phyloP scores from a whole-genome alignment of 2,329 filamentous ascomycete species.

The Neophaeococcomyces mojaviensis region DNA sequence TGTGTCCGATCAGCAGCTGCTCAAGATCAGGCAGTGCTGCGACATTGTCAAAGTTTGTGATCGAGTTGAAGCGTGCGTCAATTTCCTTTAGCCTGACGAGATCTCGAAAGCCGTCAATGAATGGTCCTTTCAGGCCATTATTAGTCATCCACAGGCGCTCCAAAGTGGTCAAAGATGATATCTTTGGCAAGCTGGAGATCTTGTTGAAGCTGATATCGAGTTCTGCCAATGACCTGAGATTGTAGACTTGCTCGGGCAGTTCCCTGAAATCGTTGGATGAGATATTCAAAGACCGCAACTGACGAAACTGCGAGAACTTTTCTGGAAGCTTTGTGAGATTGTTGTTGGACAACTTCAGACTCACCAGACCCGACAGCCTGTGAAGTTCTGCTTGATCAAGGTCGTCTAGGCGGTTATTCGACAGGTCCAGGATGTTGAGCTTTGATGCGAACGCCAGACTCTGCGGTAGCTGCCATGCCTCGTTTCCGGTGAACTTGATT shows the following conservation, averaged over 20 bases:
- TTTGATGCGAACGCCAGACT: conserved; percentile 74
- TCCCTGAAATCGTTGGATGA: conserved; percentile 85
- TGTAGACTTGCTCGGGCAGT: conserved; percentile 79
- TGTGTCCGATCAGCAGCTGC: conserved; percentile 83
- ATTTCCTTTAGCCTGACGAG: conserved; percentile 75
- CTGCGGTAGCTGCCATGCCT: conserved; percentile 74
- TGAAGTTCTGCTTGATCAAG: conserved; percentile 78
- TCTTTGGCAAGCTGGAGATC: conserved; percentile 69
- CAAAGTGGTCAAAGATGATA: conserved; percentile 69
- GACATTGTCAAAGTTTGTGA: conserved; percentile 81
- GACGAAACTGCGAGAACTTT: conserved; percentile 74
- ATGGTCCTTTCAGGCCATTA: conserved; percentile 70
- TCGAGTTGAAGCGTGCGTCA: conserved; percentile 87
- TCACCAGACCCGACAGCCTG: conserved; percentile 67
- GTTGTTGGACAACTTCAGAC: conserved; percentile 91
- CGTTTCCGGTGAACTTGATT: conserved; percentile 93
- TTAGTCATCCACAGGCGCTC: conserved; percentile 94
- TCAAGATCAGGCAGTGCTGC: conserved; percentile 79
- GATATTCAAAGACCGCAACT: conserved; percentile 75
- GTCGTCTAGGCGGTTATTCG: conserved; percentile 85
- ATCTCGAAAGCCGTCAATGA: conserved; percentile 66
- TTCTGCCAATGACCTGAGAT: conserved; percentile 75
- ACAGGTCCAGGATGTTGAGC: conserved; percentile 85
- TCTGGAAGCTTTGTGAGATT: conserved; percentile 68
- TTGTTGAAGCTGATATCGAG: conserved; percentile 95